Base-by-base conservation (phyloP, 805 yeast species). In the Diddensiella santjacobensis region DNA sequence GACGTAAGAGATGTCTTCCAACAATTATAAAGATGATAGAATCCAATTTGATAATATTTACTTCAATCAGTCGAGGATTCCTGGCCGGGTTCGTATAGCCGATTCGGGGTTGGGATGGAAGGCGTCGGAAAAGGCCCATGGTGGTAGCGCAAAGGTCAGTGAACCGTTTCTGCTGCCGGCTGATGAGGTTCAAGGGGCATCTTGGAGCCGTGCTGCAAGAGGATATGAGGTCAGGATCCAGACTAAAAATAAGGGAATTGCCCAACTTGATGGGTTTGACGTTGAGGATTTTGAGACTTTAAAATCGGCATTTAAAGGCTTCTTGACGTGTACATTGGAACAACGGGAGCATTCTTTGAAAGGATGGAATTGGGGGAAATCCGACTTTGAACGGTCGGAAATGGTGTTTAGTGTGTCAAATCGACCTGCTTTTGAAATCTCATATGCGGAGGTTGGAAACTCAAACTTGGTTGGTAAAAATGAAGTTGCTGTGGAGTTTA, bases 351-450 rank as follows among this genome's bases (percentile, higher is more conserved):
- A 93, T 68, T 85, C 96, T 3, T 71, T 93, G 55, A 80, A 96
- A 70, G 99, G 99, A 26, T 93, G 99, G 99, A 93, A 93, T 68
- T 93, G 99, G 99, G 99, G 99, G 47, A 81, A 84, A 55, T 75
- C 91, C 13, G 96, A 90, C 64, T 79, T 93, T 63, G 96, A 95
- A 18, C 79, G 96, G 65, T 87, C 88, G 58, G 99, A 93, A 66
- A 72, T 93, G 65, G 79, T 87, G 23, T 90, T 93, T 68, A 80
- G 82, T 49, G 82, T 90, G 19, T 86, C 86, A 61, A 88, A 88
- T 57, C 83, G 86, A 60, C 98, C 99, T 2, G 79, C 84, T 10
- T 91, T 91, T 65, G 99, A 93, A 69, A 70, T 93, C 39, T 96
- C 98, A 2, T 93, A 89, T 64, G 60, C 75, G 6, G 80, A 78